These are phyloP conservation scores for Xylaria cubensis DNA, from an alignment of 495 filamentous ascomycete genomes.

Conservation along the genomic window DNA sequence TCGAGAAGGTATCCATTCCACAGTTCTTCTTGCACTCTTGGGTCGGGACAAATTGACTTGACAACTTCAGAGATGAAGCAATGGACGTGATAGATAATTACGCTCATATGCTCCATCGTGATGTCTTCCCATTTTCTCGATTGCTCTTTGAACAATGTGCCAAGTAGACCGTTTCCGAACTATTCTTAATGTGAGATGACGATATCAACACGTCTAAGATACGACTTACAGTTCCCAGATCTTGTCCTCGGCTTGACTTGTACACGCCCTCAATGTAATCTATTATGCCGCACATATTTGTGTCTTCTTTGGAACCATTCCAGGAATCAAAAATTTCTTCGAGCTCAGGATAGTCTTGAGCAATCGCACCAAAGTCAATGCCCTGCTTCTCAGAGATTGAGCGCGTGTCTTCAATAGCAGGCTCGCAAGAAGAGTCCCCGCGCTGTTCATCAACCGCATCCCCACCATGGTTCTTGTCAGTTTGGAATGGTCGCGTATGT, in stretches of 20 bases:
- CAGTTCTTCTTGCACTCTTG: slow-evolving; percentile 46
- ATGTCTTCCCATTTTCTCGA: slow-evolving; percentile 60
- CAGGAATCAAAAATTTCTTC: slow-evolving; percentile 32
- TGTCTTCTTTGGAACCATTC: background rate
- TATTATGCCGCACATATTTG: slow-evolving; percentile 30
- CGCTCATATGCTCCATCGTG: slow-evolving; percentile 53
- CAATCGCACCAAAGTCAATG: background rate
- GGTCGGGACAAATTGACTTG: slow-evolving; percentile 46
- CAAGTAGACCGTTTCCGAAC: slow-evolving; percentile 50
- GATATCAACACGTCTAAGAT: background rate
- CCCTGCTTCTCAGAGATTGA: background rate
- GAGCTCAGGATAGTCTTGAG: slow-evolving; percentile 34
- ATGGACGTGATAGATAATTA: slow-evolving; percentile 54
- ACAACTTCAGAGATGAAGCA: slow-evolving; percentile 53
- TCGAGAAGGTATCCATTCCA: slow-evolving; percentile 50
- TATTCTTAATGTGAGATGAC: slow-evolving; percentile 25
- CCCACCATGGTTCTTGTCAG: slow-evolving; percentile 13
- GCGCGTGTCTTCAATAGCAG: background rate
- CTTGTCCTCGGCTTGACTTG: slow-evolving; percentile 39
- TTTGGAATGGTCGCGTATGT: slow-evolving; percentile 48
- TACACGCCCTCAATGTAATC: slow-evolving; percentile 37
- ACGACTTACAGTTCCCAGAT: slow-evolving; percentile 41
- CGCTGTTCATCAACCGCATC: background rate
- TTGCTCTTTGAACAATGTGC: slow-evolving; percentile 60
- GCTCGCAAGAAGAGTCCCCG: background rate